Conservation (phyloP, 176 grass and related monocot genomes). For the Hsuehochloa calcarea region DNA sequence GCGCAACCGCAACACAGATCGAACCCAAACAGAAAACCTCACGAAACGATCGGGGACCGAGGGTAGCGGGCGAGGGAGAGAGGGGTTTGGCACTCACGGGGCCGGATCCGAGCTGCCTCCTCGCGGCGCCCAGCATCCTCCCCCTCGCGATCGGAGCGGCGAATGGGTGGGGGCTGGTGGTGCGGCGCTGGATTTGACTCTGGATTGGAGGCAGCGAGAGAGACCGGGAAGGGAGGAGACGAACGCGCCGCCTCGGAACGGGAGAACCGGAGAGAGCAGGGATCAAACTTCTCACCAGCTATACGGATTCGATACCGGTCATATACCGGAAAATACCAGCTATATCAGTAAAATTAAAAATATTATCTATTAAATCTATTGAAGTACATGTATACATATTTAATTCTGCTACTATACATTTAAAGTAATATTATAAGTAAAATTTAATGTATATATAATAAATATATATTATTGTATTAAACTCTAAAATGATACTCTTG, state of each 20-base stretch:
- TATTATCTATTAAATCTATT: too few relatives aligned
- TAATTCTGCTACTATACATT: too few relatives aligned
- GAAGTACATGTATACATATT: too few relatives aligned
- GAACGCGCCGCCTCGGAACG: conserved; percentile 24
- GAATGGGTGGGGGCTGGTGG: background rate
- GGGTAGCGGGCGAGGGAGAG: background rate
- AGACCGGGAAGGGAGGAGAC: conserved; percentile 19
- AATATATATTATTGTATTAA: too few relatives aligned
- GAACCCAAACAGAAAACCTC: background rate
- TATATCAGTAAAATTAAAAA: too few relatives aligned
- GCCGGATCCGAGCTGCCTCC: conserved; percentile 79
- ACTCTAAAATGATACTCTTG: too few relatives aligned
- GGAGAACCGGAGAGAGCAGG: background rate
- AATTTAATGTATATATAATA: too few relatives aligned
- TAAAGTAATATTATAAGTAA: too few relatives aligned
- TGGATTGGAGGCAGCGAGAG: conserved; percentile 1
- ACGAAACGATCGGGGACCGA: background rate
- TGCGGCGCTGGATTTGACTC: background rate
- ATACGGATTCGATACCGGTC: too few relatives aligned
- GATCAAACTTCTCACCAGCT: too few relatives aligned
- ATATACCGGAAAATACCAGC: too few relatives aligned
- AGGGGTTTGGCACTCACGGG: conserved; percentile 41
- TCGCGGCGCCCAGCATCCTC: conserved; percentile 77
- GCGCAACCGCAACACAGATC: background rate
- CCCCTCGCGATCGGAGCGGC: conserved; percentile 3